Evolutionary conservation across 2,329 filamentous ascomycete species (phyloP).

Genomic region (Fonsecaea pedrosoi): DNA sequence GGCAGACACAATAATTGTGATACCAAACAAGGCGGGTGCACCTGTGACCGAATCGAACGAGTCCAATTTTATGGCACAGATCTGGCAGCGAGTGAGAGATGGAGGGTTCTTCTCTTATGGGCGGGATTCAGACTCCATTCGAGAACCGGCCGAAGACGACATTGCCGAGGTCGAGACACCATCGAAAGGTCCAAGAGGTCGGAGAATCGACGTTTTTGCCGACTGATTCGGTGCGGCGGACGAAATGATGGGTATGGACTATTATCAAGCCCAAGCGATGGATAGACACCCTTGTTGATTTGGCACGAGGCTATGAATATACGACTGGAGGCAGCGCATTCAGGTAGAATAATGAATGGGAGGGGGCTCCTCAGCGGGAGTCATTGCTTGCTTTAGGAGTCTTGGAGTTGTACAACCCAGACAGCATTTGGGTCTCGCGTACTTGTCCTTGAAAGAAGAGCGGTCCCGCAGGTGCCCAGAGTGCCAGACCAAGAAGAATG

Average conservation of each 20-base stretch:
- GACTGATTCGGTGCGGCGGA: not conserved
- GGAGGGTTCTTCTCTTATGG: conserved; percentile 9
- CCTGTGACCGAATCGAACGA: conserved; percentile 1
- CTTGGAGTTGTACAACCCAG: not conserved
- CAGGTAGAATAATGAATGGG: not conserved
- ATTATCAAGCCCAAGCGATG: not conserved
- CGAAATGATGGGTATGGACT: not conserved
- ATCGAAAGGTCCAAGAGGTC: conserved; percentile 27
- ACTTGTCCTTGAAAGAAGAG: not conserved
- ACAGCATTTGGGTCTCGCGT: not conserved
- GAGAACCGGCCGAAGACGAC: conserved; percentile 12
- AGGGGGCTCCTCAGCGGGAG: not conserved
- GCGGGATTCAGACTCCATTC: not conserved
- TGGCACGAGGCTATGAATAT: conserved; percentile 4
- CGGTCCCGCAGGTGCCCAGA: not conserved
- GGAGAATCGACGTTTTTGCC: conserved; percentile 30
- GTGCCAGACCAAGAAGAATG: not conserved
- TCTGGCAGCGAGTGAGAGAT: conserved; percentile 26
- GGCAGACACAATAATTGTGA: not conserved
- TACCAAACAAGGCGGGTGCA: not conserved
- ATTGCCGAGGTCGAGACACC: conserved; percentile 30
- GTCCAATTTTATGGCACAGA: conserved; percentile 19
- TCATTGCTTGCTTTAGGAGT: not conserved
- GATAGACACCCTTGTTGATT: not conserved
- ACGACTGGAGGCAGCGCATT: conserved; percentile 3